Conservation (phyloP, 257 asterid species). For the Linderniella brevidens region DNA sequence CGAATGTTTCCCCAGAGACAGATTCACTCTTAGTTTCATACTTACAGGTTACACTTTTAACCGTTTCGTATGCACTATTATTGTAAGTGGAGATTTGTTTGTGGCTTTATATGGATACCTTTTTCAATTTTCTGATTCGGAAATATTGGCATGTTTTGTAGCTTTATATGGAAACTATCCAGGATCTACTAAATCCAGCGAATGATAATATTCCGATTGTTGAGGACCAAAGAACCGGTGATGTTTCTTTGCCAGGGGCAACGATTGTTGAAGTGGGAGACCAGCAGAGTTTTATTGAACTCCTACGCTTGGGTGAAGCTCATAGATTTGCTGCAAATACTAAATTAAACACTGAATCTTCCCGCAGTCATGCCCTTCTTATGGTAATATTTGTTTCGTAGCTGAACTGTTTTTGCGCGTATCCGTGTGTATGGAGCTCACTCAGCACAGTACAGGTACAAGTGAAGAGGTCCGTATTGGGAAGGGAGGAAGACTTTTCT, state of each 20-base stretch:
- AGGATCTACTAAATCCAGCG: constrained; percentile 81
- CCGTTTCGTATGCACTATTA: constrained; percentile 9
- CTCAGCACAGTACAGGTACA: constrained; percentile 47
- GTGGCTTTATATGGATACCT: too few species aligned
- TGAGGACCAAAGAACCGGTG: constrained; percentile 90
- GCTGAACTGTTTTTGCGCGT: constrained; percentile 2
- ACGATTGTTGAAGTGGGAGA: constrained; percentile 67
- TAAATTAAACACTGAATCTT: constrained; percentile 92
- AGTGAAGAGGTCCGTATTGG: constrained; percentile 60
- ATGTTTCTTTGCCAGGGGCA: constrained; percentile 98
- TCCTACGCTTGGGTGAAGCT: constrained; percentile 85
- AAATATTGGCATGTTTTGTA: constrained; percentile 7
- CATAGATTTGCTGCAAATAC: constrained; percentile 98
- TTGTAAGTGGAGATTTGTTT: constrained; percentile 1
- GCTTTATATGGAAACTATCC: constrained; percentile 71
- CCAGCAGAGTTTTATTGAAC: constrained; percentile 82
- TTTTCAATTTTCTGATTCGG: constrained; percentile 8
- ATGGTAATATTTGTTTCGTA: constrained; percentile 38
- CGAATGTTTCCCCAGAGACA: constrained; percentile 55
- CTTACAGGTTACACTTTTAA: constrained; percentile 53
- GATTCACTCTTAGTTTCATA: constrained; percentile 79
- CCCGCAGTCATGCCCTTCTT: constrained; percentile 98
- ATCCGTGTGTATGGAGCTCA: constrained; percentile 12
- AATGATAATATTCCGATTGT: constrained; percentile 92
- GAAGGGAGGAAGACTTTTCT: constrained; percentile 43